These are phyloP conservation scores for Brassica juncea DNA, from an alignment of 345 rosid genomes.

Conservation along the genomic window DNA sequence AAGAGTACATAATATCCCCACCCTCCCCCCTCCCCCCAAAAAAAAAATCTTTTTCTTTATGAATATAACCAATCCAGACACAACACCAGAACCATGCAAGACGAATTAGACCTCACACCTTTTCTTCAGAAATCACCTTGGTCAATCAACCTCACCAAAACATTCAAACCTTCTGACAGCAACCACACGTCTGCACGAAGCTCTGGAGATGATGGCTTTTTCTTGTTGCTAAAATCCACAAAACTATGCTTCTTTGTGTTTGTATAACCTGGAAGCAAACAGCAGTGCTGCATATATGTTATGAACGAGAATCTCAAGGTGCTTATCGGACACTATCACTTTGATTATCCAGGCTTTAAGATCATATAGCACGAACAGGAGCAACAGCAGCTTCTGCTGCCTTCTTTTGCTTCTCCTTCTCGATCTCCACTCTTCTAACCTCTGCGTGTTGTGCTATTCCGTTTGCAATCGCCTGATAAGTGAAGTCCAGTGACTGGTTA, in stretches of 20 bases:
- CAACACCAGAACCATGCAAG: not conserved
- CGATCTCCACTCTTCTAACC: slow-evolving; percentile 83
- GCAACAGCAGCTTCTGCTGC: slow-evolving; percentile 45
- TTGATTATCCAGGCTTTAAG: slow-evolving; percentile 13
- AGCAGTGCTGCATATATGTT: slow-evolving; percentile 1
- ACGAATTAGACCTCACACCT: not conserved
- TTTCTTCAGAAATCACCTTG: too few relatives aligned
- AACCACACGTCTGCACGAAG: slow-evolving; percentile 25
- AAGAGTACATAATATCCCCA: slow-evolving; percentile 8
- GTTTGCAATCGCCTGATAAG: slow-evolving; percentile 83
- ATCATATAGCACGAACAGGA: slow-evolving; percentile 10
- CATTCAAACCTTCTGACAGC: slow-evolving; percentile 16
- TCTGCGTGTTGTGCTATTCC: slow-evolving; percentile 95
- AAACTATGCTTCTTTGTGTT: slow-evolving; percentile 26
- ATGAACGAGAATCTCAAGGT: slow-evolving; percentile 29
- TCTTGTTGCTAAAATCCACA: slow-evolving; percentile 17
- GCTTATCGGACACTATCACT: slow-evolving; percentile 12
- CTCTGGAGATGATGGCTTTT: not conserved
- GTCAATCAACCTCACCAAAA: slow-evolving; percentile 11
- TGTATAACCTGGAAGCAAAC: slow-evolving; percentile 19
- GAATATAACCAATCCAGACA: not conserved
- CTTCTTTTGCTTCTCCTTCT: slow-evolving; percentile 84
- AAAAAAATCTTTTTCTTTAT: too few relatives aligned
- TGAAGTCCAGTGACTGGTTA: slow-evolving; percentile 76
- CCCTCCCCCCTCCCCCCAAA: not conserved